phyloP scores from a whole-genome alignment of 2,329 filamentous ascomycete genomes.

The Pleurostoma richardsiae region DNA sequence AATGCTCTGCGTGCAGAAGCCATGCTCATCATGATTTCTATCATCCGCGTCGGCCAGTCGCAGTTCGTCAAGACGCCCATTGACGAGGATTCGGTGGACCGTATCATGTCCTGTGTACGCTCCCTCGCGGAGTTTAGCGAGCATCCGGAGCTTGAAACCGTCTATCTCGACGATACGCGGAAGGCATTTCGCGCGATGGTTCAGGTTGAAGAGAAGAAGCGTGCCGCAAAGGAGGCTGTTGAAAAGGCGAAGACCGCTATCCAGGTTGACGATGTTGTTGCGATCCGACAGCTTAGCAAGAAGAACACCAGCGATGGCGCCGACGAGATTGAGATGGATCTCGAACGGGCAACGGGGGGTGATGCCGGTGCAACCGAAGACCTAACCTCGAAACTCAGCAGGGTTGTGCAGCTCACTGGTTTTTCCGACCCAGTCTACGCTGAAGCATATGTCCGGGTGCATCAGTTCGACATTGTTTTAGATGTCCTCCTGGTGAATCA shows the following conservation, averaged over 20 bases:
- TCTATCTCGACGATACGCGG: slow-evolving; percentile 90
- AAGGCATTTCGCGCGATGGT: slow-evolving; percentile 98
- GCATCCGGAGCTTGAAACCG: slow-evolving; percentile 84
- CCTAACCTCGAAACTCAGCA: slow-evolving; percentile 86
- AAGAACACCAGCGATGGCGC: slow-evolving; percentile 78
- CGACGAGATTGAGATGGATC: slow-evolving; percentile 82
- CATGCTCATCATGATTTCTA: slow-evolving; percentile 99
- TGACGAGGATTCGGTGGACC: slow-evolving; percentile 96
- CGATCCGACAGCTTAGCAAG: slow-evolving; percentile 88
- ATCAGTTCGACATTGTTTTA: slow-evolving; percentile 97
- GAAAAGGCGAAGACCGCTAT: slow-evolving; percentile 92
- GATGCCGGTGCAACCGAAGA: slow-evolving; percentile 75
- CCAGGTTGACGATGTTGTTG: slow-evolving; percentile 91
- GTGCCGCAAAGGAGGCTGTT: slow-evolving; percentile 86
- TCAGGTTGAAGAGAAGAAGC: slow-evolving; percentile 94
- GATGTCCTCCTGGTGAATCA: slow-evolving; percentile 97
- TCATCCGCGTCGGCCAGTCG: slow-evolving; percentile 96
- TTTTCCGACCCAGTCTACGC: slow-evolving; percentile 98
- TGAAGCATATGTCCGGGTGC: slow-evolving; percentile 98
- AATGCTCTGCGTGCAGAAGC: slow-evolving; percentile 94
- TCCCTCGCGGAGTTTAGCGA: slow-evolving; percentile 85
- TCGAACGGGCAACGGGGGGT: slow-evolving; percentile 91
- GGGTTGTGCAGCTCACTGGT: slow-evolving; percentile 93
- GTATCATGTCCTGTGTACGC: slow-evolving; percentile 95
- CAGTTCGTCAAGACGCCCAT: slow-evolving; percentile 97